Conservation (phyloP, 1,284 basidiomycete species). For the Nidula niveotomentosa region DNA sequence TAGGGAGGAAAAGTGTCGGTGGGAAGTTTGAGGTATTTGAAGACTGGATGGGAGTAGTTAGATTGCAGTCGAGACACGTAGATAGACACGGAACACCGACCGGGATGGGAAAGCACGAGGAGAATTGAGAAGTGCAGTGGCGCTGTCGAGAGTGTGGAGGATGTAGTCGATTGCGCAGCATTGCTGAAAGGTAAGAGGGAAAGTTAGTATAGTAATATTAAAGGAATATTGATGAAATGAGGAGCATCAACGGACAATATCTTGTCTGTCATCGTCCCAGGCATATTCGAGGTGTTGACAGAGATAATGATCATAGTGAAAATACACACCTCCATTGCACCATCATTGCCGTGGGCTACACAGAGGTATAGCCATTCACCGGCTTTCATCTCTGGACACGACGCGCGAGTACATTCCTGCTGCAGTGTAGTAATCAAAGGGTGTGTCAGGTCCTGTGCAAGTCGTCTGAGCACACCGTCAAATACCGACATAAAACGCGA, state of each 20-base stretch:
- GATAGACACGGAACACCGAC: constrained; percentile 33
- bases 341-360: constrained; percentile 85
- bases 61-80: not conserved
- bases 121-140: constrained; percentile 91
- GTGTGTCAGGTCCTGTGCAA: constrained; percentile 90
- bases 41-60: constrained; percentile 43
- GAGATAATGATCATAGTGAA: not conserved
- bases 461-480: constrained; percentile 56
- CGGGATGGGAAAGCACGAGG: constrained; percentile 90
- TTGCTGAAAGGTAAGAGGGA: constrained; percentile 46
- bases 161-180: constrained; percentile 99
- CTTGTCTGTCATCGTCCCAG: too few species aligned
- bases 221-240: too few species aligned
- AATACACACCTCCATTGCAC: constrained; percentile 67
- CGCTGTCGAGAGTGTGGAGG: constrained; percentile 91
- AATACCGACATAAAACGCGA: not conserved
- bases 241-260: too few species aligned
- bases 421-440: constrained; percentile 88
- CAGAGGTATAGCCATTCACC: constrained; percentile 97
- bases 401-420: constrained; percentile 77
- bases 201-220: not conserved
- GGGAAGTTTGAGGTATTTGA: constrained; percentile 77
- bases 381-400: constrained; percentile 97
- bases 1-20: constrained; percentile 86
- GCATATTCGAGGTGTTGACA: too few species aligned